phyloP scores from a whole-genome alignment of 768 basidiomycete species.

The Hypholoma fasciculare region DNA sequence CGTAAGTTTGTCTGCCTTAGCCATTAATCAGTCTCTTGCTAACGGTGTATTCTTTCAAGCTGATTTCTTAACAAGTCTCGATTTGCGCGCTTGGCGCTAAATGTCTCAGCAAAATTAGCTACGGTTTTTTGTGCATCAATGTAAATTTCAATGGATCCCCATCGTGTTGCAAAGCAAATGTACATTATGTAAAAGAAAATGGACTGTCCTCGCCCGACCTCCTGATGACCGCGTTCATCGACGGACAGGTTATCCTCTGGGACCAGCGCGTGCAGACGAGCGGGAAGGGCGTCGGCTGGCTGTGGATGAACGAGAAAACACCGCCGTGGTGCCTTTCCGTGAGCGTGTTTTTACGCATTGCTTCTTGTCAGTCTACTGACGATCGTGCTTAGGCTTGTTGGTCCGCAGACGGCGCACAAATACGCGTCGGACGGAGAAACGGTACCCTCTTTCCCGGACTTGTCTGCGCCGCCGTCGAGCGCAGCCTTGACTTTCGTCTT shows the following conservation, averaged over 20 bases:
- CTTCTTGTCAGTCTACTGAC: neutral
- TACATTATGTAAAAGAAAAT: no score
- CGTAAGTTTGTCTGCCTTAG: no score
- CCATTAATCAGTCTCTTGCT: no score
- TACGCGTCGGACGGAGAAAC: conserved; percentile 90
- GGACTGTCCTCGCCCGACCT: conserved; percentile 84
- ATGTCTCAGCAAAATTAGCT: no score
- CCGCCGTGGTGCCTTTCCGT: conserved; percentile 97
- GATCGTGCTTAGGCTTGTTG: conserved; percentile 75
- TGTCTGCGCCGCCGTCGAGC: conserved; percentile 60
- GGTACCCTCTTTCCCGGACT: conserved; percentile 81
- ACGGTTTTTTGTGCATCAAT: no score
- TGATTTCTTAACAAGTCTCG: no score
- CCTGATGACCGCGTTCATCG: conserved; percentile 86
- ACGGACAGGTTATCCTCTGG: conserved; percentile 92
- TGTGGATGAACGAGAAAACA: conserved; percentile 90
- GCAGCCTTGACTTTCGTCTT: conserved; percentile 86
- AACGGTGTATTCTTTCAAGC: no score
- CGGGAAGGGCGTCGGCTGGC: conserved; percentile 74
- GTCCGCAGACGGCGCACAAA: conserved; percentile 84
- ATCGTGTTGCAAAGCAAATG: no score
- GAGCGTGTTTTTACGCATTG: conserved; percentile 24
- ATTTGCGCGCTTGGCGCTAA: no score
- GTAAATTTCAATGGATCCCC: no score
- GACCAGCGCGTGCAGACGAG: conserved; percentile 72